Base-by-base conservation (phyloP, 2,329 filamentous ascomycete genomes). In the Pezicula carpinea region DNA sequence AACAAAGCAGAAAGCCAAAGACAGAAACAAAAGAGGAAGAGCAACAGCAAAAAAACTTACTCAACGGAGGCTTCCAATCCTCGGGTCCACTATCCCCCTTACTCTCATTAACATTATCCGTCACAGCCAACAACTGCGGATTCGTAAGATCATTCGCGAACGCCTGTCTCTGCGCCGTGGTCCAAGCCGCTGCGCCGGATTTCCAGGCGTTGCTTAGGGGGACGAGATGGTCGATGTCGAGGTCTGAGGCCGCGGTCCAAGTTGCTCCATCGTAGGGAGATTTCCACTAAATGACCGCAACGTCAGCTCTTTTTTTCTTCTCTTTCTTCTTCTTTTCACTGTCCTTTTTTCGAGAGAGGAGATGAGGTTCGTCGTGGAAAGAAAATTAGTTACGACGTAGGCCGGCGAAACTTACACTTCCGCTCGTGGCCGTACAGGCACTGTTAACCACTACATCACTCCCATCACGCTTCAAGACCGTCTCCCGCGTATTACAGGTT, bases 161-260 rank as follows among this genome's bases (percentile, higher is more conserved):
- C 3, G 72, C 64, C 61, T 83, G 70, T 47, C 89, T 80, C 58
- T 77, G 73, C 17, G 74, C 68, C 0, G 83, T 83, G 0, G 86
- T 87, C 89, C 88, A 92, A 2, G 70, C 65, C 6, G 77, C 74
- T 11, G 88, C 87, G 17, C 87, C 87, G 38, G 83, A 87, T 78
- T 85, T 81, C 87, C 87, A 92, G 5, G 87, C 87, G 60, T 91
- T 89, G 62, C 84, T 83, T 51, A 95, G 65, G 1, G 89, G 87
- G 3, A 95, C 86, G 68, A 93, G 75, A 64, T 93, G 89, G 64
- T 93, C 89, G 50, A 93, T 92, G 56, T 92, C 87, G 1, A 93
- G 65, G 56, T 91, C 85, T 15, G 73, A 77, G 1, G 86, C 78
- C 0, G 72, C 69, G 0, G 79, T 84, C 83, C 85, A 89, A 1